Conservation (phyloP, 2,329 filamentous ascomycete species). For the Pseudogymnoascus sp. region DNA sequence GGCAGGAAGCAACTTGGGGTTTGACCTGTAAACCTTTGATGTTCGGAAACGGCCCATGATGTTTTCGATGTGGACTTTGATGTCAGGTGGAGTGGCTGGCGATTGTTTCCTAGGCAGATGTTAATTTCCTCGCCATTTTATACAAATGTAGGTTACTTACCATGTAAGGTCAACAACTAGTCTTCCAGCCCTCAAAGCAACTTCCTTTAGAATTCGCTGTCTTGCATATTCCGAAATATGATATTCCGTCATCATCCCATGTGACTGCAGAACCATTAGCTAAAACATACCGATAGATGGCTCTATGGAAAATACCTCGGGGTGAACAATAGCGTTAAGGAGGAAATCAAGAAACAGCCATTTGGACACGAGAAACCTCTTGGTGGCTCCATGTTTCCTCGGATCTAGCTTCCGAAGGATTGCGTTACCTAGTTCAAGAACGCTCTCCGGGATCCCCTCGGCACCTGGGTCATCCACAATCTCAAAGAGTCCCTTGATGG, state of each 20-base stretch:
- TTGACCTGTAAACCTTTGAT: conserved; percentile 37
- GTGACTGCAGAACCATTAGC: conserved; percentile 34
- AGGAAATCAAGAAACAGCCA: conserved; percentile 91
- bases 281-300: not conserved
- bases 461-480: conserved; percentile 78
- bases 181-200: conserved; percentile 73
- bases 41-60: conserved; percentile 58
- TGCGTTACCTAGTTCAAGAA: conserved; percentile 77
- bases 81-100: conserved; percentile 55
- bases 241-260: conserved; percentile 75
- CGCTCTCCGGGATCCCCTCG: conserved; percentile 79
- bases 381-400: conserved; percentile 66
- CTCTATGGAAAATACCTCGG: conserved; percentile 57
- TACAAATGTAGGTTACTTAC: conserved; percentile 41
- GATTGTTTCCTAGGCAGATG: conserved; percentile 45
- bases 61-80: conserved; percentile 64
- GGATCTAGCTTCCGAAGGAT: conserved; percentile 71
- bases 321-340: conserved; percentile 75
- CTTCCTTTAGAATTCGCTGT: conserved; percentile 72
- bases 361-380: conserved; percentile 78
- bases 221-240: conserved; percentile 88
- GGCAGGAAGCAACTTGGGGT: conserved; percentile 59
- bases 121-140: conserved; percentile 13
- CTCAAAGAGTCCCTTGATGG: conserved; percentile 75
- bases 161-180: conserved; percentile 69